Base-by-base conservation (phyloP, 257 asterid genomes). In the Jacaranda mimosifolia region DNA sequence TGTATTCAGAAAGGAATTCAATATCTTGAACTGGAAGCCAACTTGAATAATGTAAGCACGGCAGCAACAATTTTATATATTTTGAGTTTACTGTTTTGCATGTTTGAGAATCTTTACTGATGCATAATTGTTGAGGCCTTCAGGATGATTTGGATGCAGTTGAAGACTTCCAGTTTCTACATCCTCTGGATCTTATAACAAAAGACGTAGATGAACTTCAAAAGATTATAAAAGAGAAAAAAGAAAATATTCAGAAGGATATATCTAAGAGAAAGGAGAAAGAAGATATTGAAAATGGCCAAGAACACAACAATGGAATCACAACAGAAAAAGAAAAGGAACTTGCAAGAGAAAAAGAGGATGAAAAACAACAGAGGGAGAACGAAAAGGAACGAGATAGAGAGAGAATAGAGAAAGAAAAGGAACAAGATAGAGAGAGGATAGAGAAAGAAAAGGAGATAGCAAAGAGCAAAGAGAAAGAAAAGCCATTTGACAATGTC, bases 1-100 rank as follows among this genome's bases (percentile, higher is more conserved):
- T 87, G 89, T 81, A 85, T 92, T 52, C 97, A 92, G 79, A 92
- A 90, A 79, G 97, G 96, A 80, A 87, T 90, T 82, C 94, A 90
- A 68, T 92, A 86, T 81, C 90, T 89, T 67, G 94, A 90, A 77
- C 76, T 90, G 58, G 97, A 92, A 76, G 94, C 94, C 57, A 90
- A 92, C 75, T 70, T 83, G 81, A 82, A 48, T 70, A 79, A 58
- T 56, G 96, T 92, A 83, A 85, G 94, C 68, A 62, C 49, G 15
- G 45, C 62, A 56, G 17, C n/a, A 63, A 10, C 42, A 36, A 62
- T 57, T 15, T 65, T 48, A 10, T 26, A 19, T 40, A 46, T 59
- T 63, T 71, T 72, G 63, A 15, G 21, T 63, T 65, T 58, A 63
- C 6, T 74, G 56, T 53, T 51, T 46, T 69, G 63, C 56, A 49